Percentiles rank a stretch among this genome's conserved stretches.
phyloP scores from a whole-genome alignment of 108 stramenopile genomes.

The Mayamaea pseudoterrestris region DNA sequence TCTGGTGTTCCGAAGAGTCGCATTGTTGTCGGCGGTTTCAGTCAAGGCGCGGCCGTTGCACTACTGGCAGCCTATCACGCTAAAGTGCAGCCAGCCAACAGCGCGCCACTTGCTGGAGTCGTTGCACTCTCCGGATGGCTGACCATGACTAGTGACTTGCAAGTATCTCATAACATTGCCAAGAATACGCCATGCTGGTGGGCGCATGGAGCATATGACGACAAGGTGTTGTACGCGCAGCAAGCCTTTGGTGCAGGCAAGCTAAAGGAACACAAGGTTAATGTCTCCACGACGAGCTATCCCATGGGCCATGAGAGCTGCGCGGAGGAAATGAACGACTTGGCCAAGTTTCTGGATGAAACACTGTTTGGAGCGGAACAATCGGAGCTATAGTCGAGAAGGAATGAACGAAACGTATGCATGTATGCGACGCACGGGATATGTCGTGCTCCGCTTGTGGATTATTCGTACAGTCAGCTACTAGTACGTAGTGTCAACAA shows the following conservation, averaged over 20 bases:
- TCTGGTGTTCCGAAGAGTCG: slow-evolving; percentile 43
- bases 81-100: slow-evolving; percentile 22
- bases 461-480: too few species aligned
- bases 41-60: slow-evolving; percentile 74
- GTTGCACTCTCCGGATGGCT: slow-evolving; percentile 63
- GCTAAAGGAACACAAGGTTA: slow-evolving; percentile 21
- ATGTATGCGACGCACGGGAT: neutral
- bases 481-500: too few species aligned
- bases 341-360: slow-evolving; percentile 62
- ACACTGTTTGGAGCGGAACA: slow-evolving; percentile 15
- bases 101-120: slow-evolving; percentile 51
- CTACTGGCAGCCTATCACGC: slow-evolving; percentile 55
- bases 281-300: slow-evolving; percentile 21
- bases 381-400: neutral
- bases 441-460: neutral
- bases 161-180: slow-evolving; percentile 23
- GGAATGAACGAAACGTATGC: neutral
- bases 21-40: slow-evolving; percentile 78
- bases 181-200: slow-evolving; percentile 62
- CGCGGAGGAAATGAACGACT: slow-evolving; percentile 48
- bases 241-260: slow-evolving; percentile 59
- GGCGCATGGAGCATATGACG: slow-evolving; percentile 72
- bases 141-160: slow-evolving; percentile 37
- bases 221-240: slow-evolving; percentile 76
- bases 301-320: slow-evolving; percentile 63